Base-by-base conservation (phyloP, 768 basidiomycete species). In the Sporobolomyces pararoseus region DNA sequence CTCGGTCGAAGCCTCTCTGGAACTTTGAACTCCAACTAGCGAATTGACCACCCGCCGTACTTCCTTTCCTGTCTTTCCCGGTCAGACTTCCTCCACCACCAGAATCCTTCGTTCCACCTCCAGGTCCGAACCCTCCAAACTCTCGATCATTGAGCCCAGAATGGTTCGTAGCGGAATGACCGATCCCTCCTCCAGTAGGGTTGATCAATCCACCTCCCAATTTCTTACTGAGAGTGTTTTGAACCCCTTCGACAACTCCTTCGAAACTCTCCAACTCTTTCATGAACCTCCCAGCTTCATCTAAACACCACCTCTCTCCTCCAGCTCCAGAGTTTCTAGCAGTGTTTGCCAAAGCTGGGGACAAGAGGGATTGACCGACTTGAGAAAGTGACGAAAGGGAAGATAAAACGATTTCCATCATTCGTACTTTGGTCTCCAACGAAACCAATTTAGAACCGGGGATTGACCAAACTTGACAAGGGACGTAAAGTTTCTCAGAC, bases 261-360 rank as follows among this genome's bases (percentile, higher is more conserved):
- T 93, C 92, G 27, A 91, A 90, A 54, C 90, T 87, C 16, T 90
- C 88, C 29, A 94, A 82, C 80, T 94, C 93, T 82, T 89, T 91
- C 65, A 88, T 89, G 78, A 92, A 88, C 78, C 86, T 87, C 51
- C 85, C 84, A 49, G 89, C 88, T 47, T 72, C 68, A 17, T 75
- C 61, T 29, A 65, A 0, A 34, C 39, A 51, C 12, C 64, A 50
- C 7, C 32, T 4, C 37, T 67, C 63, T 49, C 69, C 58, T 21
- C 58, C 55, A 34, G 31, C 39, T 51, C 49, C 37, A 46, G 29
- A 9, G 29, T 27, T 31, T 16, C 5, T 2, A 19, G 47, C 70
- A 29, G 54, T 51, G 47, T 25, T 27, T 17, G 60, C 54, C 4
- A 27, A 49, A 0, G 42, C 27, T 4, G 58, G 50, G 63, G 50